Evolutionary conservation across 2,329 filamentous ascomycete genomes (phyloP).

Genomic region (Pseudogymnoascus sp.): DNA sequence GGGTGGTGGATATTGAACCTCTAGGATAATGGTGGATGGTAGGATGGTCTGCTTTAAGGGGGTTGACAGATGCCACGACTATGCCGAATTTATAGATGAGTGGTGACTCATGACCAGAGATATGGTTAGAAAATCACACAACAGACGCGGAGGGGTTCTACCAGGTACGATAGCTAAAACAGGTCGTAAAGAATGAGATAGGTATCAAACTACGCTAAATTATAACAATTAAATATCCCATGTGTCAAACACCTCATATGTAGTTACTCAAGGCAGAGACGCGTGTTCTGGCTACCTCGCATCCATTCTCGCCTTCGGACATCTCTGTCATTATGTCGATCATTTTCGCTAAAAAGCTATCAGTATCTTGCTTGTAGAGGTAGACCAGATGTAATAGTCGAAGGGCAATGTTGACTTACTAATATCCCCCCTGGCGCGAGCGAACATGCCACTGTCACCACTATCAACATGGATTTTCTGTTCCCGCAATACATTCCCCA

Average conservation of each 20-base stretch:
- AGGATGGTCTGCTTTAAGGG: background rate
- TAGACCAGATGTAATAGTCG: background rate
- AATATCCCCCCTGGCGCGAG: slow-evolving; percentile 52
- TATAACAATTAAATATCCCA: background rate
- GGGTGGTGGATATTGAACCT: background rate
- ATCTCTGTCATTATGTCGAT: slow-evolving; percentile 54
- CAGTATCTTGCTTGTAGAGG: background rate
- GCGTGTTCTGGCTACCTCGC: slow-evolving; percentile 50
- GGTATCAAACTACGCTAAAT: slow-evolving; percentile 15
- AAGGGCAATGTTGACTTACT: slow-evolving; percentile 35
- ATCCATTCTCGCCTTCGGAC: slow-evolving; percentile 46
- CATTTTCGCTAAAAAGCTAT: slow-evolving; percentile 43
- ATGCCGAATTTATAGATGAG: background rate
- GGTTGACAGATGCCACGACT: background rate
- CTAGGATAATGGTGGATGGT: background rate
- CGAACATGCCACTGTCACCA: slow-evolving; percentile 34
- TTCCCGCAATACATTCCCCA: slow-evolving; percentile 51
- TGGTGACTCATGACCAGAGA: background rate
- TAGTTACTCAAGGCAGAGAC: slow-evolving; percentile 49
- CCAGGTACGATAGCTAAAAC: background rate
- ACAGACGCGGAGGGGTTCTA: background rate
- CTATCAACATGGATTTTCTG: slow-evolving; percentile 24
- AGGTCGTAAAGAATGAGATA: slow-evolving; percentile 11
- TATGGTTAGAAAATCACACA: background rate
- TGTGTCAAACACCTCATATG: slow-evolving; percentile 12